These are phyloP conservation scores for Blastobotrys niveus DNA, from an alignment of 1,139 yeast species.

Conservation along the genomic window DNA sequence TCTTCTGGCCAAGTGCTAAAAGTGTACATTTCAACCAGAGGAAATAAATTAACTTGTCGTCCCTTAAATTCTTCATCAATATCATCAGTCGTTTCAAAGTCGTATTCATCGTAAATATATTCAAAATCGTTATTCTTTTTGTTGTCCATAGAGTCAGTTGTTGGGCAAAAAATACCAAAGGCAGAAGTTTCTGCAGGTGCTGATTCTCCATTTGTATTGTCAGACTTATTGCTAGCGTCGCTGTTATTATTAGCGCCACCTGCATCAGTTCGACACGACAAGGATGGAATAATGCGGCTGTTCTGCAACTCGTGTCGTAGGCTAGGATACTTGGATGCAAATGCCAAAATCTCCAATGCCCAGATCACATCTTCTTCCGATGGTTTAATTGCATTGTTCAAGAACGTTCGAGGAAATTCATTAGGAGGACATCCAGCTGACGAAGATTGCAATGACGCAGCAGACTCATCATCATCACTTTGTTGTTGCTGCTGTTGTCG, in stretches of 20 bases:
- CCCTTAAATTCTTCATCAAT: conserved; percentile 6
- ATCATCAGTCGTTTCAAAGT: conserved; percentile 29
- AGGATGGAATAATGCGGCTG: conserved; percentile 52
- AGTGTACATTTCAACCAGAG: conserved; percentile 87
- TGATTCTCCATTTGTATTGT: no score
- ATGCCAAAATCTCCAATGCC: conserved; percentile 87
- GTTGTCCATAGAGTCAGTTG: not conserved
- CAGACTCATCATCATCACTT: not conserved
- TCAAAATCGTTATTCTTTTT: conserved; percentile 19
- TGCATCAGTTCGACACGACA: conserved; percentile 30
- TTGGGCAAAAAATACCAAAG: not conserved
- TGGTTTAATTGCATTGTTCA: conserved; percentile 74
- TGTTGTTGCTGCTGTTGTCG: not conserved
- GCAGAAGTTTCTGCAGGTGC: no score
- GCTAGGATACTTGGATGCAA: conserved; percentile 83
- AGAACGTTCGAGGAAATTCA: conserved; percentile 8
- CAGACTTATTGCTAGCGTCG: not conserved
- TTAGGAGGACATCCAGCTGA: not conserved
- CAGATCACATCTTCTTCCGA: conserved; percentile 90
- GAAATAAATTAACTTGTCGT: conserved; percentile 62
- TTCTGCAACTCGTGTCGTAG: conserved; percentile 68
- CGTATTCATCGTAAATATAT: conserved; percentile 57
- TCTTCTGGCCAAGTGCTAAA: conserved; percentile 63
- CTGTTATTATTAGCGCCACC: conserved; percentile 1
- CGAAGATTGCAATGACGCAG: not conserved